Percentiles rank a stretch among this genome's conserved stretches.
phyloP scores from a whole-genome alignment of 2,329 filamentous ascomycete species.

The Cryphonectria japonica region DNA sequence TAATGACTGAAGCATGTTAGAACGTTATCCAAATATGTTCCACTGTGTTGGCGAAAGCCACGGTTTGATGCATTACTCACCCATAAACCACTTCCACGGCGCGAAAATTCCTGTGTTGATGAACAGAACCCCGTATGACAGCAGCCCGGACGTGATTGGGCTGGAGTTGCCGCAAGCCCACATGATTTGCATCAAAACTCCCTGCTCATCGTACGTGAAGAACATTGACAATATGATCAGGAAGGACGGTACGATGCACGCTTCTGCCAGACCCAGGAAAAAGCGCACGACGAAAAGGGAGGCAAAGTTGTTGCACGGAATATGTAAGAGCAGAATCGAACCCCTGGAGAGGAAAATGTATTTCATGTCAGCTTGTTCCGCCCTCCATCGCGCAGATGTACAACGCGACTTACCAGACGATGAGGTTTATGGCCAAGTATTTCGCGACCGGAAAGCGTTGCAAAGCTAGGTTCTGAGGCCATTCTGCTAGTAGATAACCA shows the following conservation, averaged over 20 bases:
- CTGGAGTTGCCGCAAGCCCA: slow-evolving; percentile 44
- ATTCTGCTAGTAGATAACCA: slow-evolving; percentile 26
- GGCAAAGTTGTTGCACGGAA: slow-evolving; percentile 34
- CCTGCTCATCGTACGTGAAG: slow-evolving; percentile 42
- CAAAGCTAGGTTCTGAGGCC: slow-evolving; percentile 27
- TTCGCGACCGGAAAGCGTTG: slow-evolving; percentile 21
- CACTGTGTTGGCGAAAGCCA: neutral
- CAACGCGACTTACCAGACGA: slow-evolving; percentile 30
- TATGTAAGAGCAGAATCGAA: slow-evolving; percentile 38
- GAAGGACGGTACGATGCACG: slow-evolving; percentile 33
- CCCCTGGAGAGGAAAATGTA: slow-evolving; percentile 32
- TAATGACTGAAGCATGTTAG: slow-evolving; percentile 28
- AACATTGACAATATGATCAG: slow-evolving; percentile 40
- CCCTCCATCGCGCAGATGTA: neutral
- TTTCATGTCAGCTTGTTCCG: neutral
- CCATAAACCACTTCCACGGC: slow-evolving; percentile 46
- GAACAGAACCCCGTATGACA: slow-evolving; percentile 39
- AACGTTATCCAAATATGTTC: neutral
- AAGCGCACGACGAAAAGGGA: slow-evolving; percentile 38
- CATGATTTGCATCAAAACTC: slow-evolving; percentile 42
- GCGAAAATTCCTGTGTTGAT: slow-evolving; percentile 42
- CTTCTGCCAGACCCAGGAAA: slow-evolving; percentile 36
- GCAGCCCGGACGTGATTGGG: slow-evolving; percentile 38
- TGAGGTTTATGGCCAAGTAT: slow-evolving; percentile 30
- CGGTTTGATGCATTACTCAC: slow-evolving; percentile 25